phyloP scores from a whole-genome alignment of 2,329 filamentous ascomycete genomes.

The Colletotrichum phormii region DNA sequence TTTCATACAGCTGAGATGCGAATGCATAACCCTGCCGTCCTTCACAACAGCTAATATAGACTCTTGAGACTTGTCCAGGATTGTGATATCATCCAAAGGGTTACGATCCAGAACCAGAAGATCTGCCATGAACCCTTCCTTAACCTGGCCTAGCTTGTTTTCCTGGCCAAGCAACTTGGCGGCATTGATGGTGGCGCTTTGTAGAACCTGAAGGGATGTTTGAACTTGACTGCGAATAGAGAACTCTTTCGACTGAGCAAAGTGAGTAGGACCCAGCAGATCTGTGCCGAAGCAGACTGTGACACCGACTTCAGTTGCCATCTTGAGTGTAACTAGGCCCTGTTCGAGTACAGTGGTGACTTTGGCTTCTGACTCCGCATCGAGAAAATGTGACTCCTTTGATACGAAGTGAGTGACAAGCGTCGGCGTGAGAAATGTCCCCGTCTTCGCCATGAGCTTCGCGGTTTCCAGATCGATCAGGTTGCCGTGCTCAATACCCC shows the following conservation, averaged over 20 bases:
- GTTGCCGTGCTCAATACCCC: slow-evolving; percentile 62
- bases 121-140: slow-evolving; percentile 62
- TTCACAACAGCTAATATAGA: slow-evolving; percentile 64
- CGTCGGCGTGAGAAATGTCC: slow-evolving; percentile 64
- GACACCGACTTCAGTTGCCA: slow-evolving; percentile 64
- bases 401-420: slow-evolving; percentile 63
- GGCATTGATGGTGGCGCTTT: slow-evolving; percentile 55
- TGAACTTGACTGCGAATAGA: neutral
- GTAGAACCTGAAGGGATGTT: slow-evolving; percentile 39
- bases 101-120: slow-evolving; percentile 63
- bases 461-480: slow-evolving; percentile 56
- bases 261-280: slow-evolving; percentile 42
- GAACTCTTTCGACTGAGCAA: slow-evolving; percentile 3
- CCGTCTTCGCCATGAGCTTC: slow-evolving; percentile 60
- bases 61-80: slow-evolving; percentile 60
- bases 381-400: slow-evolving; percentile 55
- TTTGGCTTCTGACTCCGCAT: slow-evolving; percentile 56
- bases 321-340: slow-evolving; percentile 58
- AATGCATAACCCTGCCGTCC: slow-evolving; percentile 58
- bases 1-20: neutral
- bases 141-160: slow-evolving; percentile 60
- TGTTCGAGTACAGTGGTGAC: slow-evolving; percentile 59
- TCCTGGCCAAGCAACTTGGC: slow-evolving; percentile 60
- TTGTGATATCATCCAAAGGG: slow-evolving; percentile 64
- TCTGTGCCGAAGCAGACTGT: slow-evolving; percentile 65